phyloP scores from a whole-genome alignment of 108 stramenopile genomes.

The Mayamaea pseudoterrestris region DNA sequence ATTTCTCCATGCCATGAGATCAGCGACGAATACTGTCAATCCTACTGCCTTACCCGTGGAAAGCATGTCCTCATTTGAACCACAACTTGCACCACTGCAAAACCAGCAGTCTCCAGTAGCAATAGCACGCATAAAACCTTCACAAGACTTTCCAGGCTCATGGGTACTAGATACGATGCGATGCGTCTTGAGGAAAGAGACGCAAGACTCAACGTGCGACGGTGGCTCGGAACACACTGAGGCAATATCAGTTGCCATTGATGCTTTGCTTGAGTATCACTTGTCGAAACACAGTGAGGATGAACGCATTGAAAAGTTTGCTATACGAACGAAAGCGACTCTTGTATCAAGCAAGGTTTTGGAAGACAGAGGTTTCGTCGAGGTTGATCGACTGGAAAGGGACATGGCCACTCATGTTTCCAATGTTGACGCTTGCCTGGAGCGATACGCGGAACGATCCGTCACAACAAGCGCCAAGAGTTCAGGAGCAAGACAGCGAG shows the following conservation, averaged over 20 bases:
- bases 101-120: slow-evolving; percentile 45
- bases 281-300: slow-evolving; percentile 10
- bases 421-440: slow-evolving; percentile 36
- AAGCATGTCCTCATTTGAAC: background rate
- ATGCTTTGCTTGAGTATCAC: slow-evolving; percentile 49
- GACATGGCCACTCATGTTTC: slow-evolving; percentile 81
- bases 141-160: slow-evolving; percentile 10
- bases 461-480: slow-evolving; percentile 18
- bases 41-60: slow-evolving; percentile 11
- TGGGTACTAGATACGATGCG: slow-evolving; percentile 62
- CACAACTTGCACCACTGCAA: slow-evolving; percentile 4
- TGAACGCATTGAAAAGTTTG: background rate
- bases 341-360: slow-evolving; percentile 42
- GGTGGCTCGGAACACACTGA: slow-evolving; percentile 72
- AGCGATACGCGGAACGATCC: slow-evolving; percentile 45
- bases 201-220: slow-evolving; percentile 54
- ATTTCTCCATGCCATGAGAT: slow-evolving; percentile 65
- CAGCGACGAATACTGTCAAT: slow-evolving; percentile 30
- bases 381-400: slow-evolving; percentile 31
- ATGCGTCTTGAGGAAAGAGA: slow-evolving; percentile 69
- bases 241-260: slow-evolving; percentile 60
- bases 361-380: slow-evolving; percentile 60
- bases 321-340: slow-evolving; percentile 71
- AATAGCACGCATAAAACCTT: slow-evolving; percentile 44
- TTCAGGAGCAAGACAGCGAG: slow-evolving; percentile 53